Percentiles rank a stretch among this genome's conserved stretches.
These are phyloP conservation scores for Ophiorrhiza pumila DNA, from an alignment of 257 asterid genomes.

Conservation along the genomic window DNA sequence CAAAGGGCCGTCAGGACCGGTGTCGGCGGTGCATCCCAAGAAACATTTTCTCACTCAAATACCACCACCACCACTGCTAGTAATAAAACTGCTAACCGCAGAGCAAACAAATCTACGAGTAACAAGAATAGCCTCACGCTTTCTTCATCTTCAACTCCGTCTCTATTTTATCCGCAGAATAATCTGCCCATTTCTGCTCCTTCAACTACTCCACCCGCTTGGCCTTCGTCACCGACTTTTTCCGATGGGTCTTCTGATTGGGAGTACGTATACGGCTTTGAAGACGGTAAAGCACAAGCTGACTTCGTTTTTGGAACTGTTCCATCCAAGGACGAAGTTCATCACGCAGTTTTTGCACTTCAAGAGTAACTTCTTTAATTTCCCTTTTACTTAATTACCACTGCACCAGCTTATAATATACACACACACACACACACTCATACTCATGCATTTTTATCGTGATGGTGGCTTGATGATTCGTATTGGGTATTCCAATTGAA, in stretches of 20 bases:
- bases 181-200: slow-evolving; percentile 30
- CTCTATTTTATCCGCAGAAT: slow-evolving; percentile 21
- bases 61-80: slow-evolving; percentile 8
- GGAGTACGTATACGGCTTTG: slow-evolving; percentile 42
- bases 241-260: slow-evolving; percentile 52
- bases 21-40: slow-evolving; percentile 34
- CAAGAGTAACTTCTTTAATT: slow-evolving; percentile 45
- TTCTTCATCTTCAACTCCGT: slow-evolving; percentile 29
- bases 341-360: slow-evolving; percentile 62
- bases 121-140: slow-evolving; percentile 18
- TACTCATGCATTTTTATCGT: too few relatives aligned
- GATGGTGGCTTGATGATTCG: not conserved
- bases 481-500: not conserved
- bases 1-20: slow-evolving; percentile 51
- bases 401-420: too few relatives aligned
- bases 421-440: too few relatives aligned
- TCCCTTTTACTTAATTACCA: too few relatives aligned
- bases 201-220: slow-evolving; percentile 19
- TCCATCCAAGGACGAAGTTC: slow-evolving; percentile 65
- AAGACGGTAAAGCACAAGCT: slow-evolving; percentile 23
- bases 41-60: slow-evolving; percentile 36
- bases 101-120: not conserved
- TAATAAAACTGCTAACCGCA: not conserved
- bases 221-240: slow-evolving; percentile 30
- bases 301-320: slow-evolving; percentile 53